phyloP scores from a whole-genome alignment of 139 green algal genomes.

The Yamagishiella unicocca region DNA sequence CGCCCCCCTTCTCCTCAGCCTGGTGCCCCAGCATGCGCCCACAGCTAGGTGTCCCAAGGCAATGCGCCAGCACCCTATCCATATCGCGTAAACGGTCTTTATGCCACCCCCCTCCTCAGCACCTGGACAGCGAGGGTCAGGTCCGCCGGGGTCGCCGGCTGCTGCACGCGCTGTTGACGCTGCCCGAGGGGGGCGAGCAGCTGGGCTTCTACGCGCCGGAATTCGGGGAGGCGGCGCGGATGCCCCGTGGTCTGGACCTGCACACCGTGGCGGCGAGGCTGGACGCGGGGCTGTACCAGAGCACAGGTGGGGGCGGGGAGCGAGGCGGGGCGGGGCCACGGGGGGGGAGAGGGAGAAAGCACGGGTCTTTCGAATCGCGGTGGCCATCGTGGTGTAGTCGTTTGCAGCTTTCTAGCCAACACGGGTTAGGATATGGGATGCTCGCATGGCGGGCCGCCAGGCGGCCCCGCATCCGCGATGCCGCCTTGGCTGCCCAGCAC shows the following conservation, averaged over 20 bases:
- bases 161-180: slow-evolving; percentile 55
- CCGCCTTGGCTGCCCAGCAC: too few relatives aligned
- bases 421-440: too few relatives aligned
- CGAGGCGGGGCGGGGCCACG: not conserved
- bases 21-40: too few relatives aligned
- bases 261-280: slow-evolving; percentile 59
- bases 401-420: too few relatives aligned
- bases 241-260: slow-evolving; percentile 56
- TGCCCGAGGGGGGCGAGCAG: slow-evolving; percentile 15
- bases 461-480: too few relatives aligned
- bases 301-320: slow-evolving; percentile 10
- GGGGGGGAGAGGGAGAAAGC: not conserved
- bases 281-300: slow-evolving; percentile 62
- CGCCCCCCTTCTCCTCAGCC: too few relatives aligned
- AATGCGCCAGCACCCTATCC: too few relatives aligned
- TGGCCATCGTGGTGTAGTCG: too few relatives aligned
- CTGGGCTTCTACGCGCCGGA: slow-evolving; percentile 64
- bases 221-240: slow-evolving; percentile 25
- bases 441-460: too few relatives aligned
- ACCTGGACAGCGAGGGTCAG: slow-evolving; percentile 41
- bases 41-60: too few relatives aligned
- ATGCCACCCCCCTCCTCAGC: too few relatives aligned
- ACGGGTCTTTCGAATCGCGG: not conserved
- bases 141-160: slow-evolving; percentile 45
- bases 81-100: too few relatives aligned